Evolutionary conservation across 1,139 yeast species (phyloP).

Genomic region (Scheffersomyces segobiensis): DNA sequence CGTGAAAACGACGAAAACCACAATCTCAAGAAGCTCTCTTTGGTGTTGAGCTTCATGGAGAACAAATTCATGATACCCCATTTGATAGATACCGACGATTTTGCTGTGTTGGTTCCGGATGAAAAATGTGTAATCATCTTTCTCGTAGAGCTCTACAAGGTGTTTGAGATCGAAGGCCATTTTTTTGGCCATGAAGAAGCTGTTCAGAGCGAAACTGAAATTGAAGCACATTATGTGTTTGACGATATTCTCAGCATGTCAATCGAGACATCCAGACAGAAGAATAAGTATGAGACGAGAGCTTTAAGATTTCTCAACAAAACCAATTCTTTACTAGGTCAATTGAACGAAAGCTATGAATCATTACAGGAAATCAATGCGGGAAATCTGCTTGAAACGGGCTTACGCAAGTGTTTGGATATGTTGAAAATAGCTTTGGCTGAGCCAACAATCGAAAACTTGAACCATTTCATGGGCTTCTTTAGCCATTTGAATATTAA

Average conservation of each 20-base stretch:
- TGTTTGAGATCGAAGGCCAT: conserved; percentile 32
- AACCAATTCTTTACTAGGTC: conserved; percentile 15
- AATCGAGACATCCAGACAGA: conserved; percentile 23
- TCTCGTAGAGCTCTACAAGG: conserved; percentile 66
- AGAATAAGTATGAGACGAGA: conserved; percentile 33
- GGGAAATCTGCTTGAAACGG: conserved; percentile 3
- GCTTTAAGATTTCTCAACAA: conserved; percentile 31
- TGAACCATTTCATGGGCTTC: neutral
- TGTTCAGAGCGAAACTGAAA: neutral
- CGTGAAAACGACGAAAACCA: conserved; percentile 15
- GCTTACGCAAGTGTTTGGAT: conserved; percentile 5
- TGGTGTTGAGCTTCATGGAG: conserved; percentile 22
- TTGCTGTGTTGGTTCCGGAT: conserved; percentile 54
- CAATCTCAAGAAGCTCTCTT: conserved; percentile 26
- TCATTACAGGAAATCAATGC: conserved; percentile 8
- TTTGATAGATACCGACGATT: conserved; percentile 62
- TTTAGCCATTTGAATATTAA: conserved; percentile 8
- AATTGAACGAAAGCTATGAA: conserved; percentile 8
- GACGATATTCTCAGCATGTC: conserved; percentile 23
- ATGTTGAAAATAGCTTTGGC: conserved; percentile 3
- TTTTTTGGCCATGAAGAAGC: conserved; percentile 2
- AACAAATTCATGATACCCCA: conserved; percentile 54
- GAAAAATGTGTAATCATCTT: conserved; percentile 67
- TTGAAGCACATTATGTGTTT: conserved; percentile 3
- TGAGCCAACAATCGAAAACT: conserved; percentile 3